phyloP scores from a whole-genome alignment of 305 asterid genomes.

The Withania somnifera region DNA sequence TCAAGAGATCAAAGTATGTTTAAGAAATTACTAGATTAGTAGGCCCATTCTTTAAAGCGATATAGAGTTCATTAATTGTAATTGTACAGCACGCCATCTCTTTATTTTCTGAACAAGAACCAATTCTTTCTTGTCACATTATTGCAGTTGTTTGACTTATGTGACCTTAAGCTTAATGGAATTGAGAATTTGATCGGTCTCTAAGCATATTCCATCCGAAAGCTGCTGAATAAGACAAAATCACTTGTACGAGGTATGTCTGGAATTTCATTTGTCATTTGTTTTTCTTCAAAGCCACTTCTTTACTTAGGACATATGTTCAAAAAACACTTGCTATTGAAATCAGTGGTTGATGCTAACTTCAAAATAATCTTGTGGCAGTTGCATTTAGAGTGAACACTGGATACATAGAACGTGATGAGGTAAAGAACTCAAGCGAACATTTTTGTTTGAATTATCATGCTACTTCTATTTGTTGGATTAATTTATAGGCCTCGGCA shows the following conservation, averaged over 20 bases:
- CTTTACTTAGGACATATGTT: neutral
- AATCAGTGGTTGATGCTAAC: neutral
- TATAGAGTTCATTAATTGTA: too few relatives aligned
- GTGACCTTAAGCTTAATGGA: slow-evolving; percentile 57
- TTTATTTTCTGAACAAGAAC: neutral
- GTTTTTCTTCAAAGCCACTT: neutral
- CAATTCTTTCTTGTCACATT: neutral
- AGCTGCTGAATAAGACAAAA: slow-evolving; percentile 48
- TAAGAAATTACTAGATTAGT: too few relatives aligned
- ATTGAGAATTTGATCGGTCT: slow-evolving; percentile 63
- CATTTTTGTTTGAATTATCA: neutral
- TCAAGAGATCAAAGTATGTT: too few relatives aligned
- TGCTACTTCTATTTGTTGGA: neutral
- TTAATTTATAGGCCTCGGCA: neutral
- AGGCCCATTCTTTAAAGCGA: too few relatives aligned
- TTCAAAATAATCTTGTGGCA: slow-evolving; percentile 9
- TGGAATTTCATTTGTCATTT: neutral
- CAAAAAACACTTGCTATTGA: neutral
- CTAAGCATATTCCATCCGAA: slow-evolving; percentile 67
- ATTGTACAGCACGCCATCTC: too few relatives aligned
- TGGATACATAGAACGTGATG: slow-evolving; percentile 43
- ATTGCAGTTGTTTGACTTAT: slow-evolving; percentile 59
- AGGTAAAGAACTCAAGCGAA: slow-evolving; percentile 10
- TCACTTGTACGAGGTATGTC: slow-evolving; percentile 34
- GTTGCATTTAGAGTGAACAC: slow-evolving; percentile 41